phyloP scores from a whole-genome alignment of 2,329 filamentous ascomycete genomes.

The Fonsecaea erecta region DNA sequence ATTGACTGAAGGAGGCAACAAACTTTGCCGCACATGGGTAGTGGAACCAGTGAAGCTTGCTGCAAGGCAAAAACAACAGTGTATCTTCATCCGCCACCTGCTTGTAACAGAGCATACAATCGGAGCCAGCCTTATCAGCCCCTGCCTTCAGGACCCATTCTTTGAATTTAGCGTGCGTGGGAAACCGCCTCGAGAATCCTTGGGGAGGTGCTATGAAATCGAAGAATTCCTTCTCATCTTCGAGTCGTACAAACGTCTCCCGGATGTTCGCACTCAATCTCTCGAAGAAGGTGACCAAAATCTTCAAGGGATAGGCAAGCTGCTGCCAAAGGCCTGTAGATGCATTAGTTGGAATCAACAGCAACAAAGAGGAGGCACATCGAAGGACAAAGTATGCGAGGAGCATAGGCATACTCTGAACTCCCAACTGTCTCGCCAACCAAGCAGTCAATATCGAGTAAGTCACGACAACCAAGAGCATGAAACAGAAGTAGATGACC shows the following conservation, averaged over 20 bases:
- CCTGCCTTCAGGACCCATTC: neutral
- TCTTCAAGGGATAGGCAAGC: neutral
- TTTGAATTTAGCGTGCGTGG: neutral
- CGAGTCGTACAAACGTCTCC: neutral
- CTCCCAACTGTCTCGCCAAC: neutral
- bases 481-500: neutral
- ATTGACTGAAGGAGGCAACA: neutral
- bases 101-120: neutral
- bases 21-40: neutral
- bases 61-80: constrained; percentile 8
- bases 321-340: neutral
- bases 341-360: neutral
- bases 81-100: neutral
- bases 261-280: neutral
- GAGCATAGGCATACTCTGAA: neutral
- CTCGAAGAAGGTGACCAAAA: neutral
- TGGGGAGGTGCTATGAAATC: neutral
- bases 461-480: neutral
- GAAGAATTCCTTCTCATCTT: neutral
- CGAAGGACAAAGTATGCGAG: neutral
- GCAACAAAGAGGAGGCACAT: neutral
- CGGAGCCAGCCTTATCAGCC: neutral
- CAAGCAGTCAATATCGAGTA: neutral
- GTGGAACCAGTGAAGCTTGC: constrained; percentile 10
- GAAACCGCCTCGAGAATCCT: neutral